phyloP scores from a whole-genome alignment of 331 rosid species.

The Prunus yedoensis region DNA sequence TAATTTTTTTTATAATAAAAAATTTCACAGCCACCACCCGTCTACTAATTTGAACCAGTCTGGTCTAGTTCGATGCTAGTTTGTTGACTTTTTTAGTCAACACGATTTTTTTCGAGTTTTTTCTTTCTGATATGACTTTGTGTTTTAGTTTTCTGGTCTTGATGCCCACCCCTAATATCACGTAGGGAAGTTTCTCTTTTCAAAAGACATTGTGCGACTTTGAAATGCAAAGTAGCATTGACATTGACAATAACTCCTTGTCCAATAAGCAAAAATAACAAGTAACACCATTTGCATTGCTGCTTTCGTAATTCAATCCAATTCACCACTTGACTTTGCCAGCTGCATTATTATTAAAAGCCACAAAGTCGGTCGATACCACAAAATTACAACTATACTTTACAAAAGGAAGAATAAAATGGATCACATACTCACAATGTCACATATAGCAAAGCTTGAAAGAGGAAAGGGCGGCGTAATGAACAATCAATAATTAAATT shows the following conservation, averaged over 20 bases:
- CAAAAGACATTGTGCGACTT: too few relatives aligned
- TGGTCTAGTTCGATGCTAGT: too few relatives aligned
- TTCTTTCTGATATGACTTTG: accelerated
- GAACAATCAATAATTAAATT: too few relatives aligned
- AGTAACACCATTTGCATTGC: neutral
- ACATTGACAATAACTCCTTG: neutral
- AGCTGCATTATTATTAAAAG: neutral
- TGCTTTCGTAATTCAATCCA: neutral
- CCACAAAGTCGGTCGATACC: too few relatives aligned
- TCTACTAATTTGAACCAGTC: too few relatives aligned
- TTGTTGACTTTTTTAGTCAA: too few relatives aligned
- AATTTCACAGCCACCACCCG: too few relatives aligned
- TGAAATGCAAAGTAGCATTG: neutral
- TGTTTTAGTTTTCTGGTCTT: accelerated
- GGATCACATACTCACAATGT: neutral
- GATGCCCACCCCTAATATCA: too few relatives aligned
- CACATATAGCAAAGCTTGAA: neutral
- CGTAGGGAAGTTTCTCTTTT: too few relatives aligned
- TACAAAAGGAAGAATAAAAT: too few relatives aligned
- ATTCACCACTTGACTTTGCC: neutral
- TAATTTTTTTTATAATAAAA: too few relatives aligned
- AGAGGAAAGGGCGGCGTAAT: neutral
- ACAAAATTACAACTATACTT: neutral
- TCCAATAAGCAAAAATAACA: neutral
- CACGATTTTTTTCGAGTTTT: too few relatives aligned